Percentiles rank a stretch among this genome's conserved stretches.
Conservation (phyloP, 177 flowering plant genomes). For the Vitis hybrid region DNA sequence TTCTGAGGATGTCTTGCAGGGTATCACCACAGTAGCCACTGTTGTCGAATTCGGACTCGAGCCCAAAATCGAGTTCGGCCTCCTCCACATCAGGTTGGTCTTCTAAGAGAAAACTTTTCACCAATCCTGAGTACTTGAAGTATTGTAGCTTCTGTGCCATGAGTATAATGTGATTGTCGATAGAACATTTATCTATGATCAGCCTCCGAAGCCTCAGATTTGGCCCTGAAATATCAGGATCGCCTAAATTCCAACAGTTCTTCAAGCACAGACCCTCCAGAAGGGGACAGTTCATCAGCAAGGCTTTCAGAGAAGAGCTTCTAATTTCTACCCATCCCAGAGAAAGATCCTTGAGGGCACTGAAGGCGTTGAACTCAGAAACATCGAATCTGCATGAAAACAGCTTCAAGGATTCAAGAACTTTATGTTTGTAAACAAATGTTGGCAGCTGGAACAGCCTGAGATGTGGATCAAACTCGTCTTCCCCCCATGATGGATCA, state of each 20-base stretch:
- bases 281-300: conserved; percentile 15
- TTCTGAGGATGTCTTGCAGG: conserved; percentile 7
- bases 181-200: conserved; percentile 23
- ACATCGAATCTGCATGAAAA: conserved; percentile 10
- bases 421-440: conserved; percentile 4
- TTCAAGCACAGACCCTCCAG: conserved; percentile 25
- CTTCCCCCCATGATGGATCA: conserved; percentile 13
- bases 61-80: conserved; percentile 23
- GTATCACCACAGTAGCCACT: conserved; percentile 12
- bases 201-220: conserved; percentile 5
- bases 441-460: conserved; percentile 12
- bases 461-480: neutral
- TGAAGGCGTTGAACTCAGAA: neutral
- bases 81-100: neutral
- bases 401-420: conserved; percentile 17
- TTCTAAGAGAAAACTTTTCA: neutral
- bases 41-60: conserved; percentile 4
- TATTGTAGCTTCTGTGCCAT: conserved; percentile 12
- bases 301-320: neutral
- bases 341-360: conserved; percentile 9
- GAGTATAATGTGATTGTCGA: neutral
- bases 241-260: conserved; percentile 13
- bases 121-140: conserved; percentile 18
- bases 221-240: neutral
- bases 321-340: conserved; percentile 17